phyloP scores from a whole-genome alignment of 169 alveolate species.

The Cryptosporidium viatorum region DNA sequence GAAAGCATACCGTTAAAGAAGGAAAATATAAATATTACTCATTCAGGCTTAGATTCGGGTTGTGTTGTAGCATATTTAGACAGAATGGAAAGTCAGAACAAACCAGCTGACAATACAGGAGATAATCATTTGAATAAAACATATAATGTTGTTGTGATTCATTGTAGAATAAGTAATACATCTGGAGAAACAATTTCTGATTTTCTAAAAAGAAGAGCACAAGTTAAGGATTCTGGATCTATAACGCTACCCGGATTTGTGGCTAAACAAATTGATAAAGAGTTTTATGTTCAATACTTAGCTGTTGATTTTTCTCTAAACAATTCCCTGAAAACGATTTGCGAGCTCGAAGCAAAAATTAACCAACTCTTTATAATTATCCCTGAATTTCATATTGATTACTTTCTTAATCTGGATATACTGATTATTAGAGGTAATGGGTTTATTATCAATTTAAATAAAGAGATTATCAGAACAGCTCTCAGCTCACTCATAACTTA shows the following conservation, averaged over 20 bases:
- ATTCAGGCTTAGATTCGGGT: conserved; percentile 7
- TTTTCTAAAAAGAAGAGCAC: conserved; percentile 34
- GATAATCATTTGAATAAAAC: background rate
- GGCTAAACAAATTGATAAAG: background rate
- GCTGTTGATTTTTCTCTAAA: conserved; percentile 35
- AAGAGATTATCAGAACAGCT: background rate
- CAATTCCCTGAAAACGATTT: background rate
- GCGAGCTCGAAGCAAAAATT: background rate
- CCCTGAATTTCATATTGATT: conserved; percentile 14
- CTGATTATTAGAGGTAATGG: background rate
- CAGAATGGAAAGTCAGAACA: background rate
- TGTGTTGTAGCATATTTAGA: conserved; percentile 56
- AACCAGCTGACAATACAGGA: background rate
- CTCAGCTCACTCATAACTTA: background rate
- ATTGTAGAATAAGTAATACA: conserved; percentile 16
- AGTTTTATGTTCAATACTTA: background rate
- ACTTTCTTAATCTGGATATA: conserved; percentile 23
- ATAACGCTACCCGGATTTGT: conserved; percentile 1
- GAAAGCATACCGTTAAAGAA: conserved; percentile 14
- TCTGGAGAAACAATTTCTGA: conserved; percentile 36
- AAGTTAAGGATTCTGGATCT: conserved; percentile 12
- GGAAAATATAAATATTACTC: background rate
- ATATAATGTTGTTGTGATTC: conserved; percentile 42
- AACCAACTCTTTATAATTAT: conserved; percentile 37
- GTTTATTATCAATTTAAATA: background rate